phyloP scores from a whole-genome alignment of 495 filamentous ascomycete genomes.

The Daldinia loculata region DNA sequence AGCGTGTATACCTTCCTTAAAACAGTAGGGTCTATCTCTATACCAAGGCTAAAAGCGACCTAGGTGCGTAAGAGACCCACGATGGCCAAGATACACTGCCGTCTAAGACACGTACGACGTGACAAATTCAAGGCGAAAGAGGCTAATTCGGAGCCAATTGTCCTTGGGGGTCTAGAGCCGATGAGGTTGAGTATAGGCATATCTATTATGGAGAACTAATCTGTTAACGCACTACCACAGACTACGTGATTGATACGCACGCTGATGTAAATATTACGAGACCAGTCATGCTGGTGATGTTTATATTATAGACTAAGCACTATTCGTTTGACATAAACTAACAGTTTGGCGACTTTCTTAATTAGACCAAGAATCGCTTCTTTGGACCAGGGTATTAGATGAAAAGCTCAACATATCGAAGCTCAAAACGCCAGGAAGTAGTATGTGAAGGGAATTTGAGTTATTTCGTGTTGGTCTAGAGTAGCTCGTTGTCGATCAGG shows the following conservation, averaged over 20 bases:
- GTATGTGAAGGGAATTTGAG: background rate
- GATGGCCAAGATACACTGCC: conserved; percentile 19
- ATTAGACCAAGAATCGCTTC: conserved; percentile 3
- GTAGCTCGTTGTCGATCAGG: background rate
- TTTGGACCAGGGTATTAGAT: background rate
- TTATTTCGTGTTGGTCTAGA: background rate
- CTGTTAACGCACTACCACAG: background rate
- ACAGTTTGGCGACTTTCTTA: conserved; percentile 21
- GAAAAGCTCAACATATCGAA: conserved; percentile 1
- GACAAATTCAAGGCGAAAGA: conserved; percentile 21
- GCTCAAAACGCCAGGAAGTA: background rate
- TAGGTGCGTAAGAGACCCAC: conserved; percentile 28
- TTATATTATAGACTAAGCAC: conserved; percentile 25
- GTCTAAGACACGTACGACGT: conserved; percentile 14
- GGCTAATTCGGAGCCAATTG: background rate
- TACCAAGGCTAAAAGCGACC: conserved; percentile 24
- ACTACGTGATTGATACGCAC: conserved; percentile 14
- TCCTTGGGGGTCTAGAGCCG: background rate
- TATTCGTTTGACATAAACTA: conserved; percentile 14
- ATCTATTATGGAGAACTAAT: background rate
- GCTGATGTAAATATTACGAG: conserved; percentile 12
- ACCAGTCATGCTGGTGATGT: background rate
- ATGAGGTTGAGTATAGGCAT: conserved; percentile 2
- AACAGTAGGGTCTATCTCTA: conserved; percentile 20
- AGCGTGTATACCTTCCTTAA: conserved; percentile 19